Conservation (phyloP, 208 protist genomes). For the Leishmania mexicana region DNA sequence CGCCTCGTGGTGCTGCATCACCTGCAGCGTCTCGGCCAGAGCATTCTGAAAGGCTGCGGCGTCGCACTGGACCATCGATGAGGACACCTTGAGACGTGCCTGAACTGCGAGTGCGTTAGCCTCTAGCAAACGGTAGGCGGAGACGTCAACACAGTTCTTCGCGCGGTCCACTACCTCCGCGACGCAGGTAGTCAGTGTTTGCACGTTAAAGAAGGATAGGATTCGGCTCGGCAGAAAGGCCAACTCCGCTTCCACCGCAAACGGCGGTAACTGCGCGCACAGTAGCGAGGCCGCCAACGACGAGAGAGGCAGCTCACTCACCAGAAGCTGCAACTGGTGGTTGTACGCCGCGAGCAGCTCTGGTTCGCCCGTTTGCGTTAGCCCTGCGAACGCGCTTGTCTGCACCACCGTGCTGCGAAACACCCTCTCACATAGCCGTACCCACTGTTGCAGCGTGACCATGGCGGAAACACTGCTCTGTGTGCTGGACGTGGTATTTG, state of each 20-base stretch:
- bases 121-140: conserved; percentile 25
- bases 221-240: conserved; percentile 25
- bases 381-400: not conserved
- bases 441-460: conserved; percentile 12
- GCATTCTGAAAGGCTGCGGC: conserved; percentile 4
- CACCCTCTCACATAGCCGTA: conserved; percentile 14
- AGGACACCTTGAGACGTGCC: not conserved
- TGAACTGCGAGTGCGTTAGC: conserved; percentile 29
- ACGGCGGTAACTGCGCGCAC: conserved; percentile 15
- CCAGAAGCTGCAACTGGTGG: conserved; percentile 28
- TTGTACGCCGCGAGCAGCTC: conserved; percentile 5
- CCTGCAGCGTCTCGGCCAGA: conserved; percentile 22
- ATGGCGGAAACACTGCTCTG: not conserved
- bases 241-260: not conserved
- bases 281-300: conserved; percentile 21
- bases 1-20: conserved; percentile 28
- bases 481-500: not conserved
- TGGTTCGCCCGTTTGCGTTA: not conserved
- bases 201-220: conserved; percentile 18
- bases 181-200: conserved; percentile 2
- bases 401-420: conserved; percentile 11
- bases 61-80: not conserved
- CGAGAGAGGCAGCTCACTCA: conserved; percentile 21
- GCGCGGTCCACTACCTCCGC: conserved; percentile 10
- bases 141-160: conserved; percentile 29